Evolutionary conservation across 768 basidiomycete genomes (phyloP), one percentile per base, ranked within the genome.

Genomic region (Trametes cinnabarina): DNA sequence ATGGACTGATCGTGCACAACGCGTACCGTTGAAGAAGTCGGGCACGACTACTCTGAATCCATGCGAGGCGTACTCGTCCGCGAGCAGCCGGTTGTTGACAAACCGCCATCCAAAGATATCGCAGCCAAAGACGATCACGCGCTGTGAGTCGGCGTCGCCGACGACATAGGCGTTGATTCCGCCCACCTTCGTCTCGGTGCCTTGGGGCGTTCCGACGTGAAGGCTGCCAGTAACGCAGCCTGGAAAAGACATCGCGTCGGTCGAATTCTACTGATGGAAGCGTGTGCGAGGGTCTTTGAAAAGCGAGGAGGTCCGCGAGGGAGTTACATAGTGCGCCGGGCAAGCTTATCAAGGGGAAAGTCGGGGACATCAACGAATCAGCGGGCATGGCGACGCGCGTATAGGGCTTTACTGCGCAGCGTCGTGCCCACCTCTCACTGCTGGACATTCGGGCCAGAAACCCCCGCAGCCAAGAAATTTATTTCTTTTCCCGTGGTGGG

Each of bases 91-190:
- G n/a, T 58, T 58, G 58, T 65, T 65, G 39, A 51, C 32, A 40
- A 60, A 57, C 34, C 30, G 26, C 64, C 64, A 65, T 14, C 64
- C 64, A 41, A 65, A 65, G 47, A 65, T 43, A 55, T 65, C 64
- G 34, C 22, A 30, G 23, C 61, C 64, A 49, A 65, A 39, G 47
- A 65, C 56, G 52, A 65, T 53, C 49, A 62, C 55, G 41, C 64
- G 61, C 23, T 40, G 20, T 23, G 61, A 49, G 37, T 46, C 25
- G 22, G 44, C 58, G 40, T 59, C 47, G 22, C 64, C 64, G n/a
- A 56, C 55, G 19, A 49, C 64, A 49, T 65, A 65, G 17, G 58
- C 56, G 37, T 55, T 39, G 35, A 65, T 41, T 19, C 54, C 58
- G 26, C 49, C 64, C 26, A 65, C n/a, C 30, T 60, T 63, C 51